Evolutionary conservation across 1,284 basidiomycete species (phyloP).

Genomic region (Sanghuangporus baumii): DNA sequence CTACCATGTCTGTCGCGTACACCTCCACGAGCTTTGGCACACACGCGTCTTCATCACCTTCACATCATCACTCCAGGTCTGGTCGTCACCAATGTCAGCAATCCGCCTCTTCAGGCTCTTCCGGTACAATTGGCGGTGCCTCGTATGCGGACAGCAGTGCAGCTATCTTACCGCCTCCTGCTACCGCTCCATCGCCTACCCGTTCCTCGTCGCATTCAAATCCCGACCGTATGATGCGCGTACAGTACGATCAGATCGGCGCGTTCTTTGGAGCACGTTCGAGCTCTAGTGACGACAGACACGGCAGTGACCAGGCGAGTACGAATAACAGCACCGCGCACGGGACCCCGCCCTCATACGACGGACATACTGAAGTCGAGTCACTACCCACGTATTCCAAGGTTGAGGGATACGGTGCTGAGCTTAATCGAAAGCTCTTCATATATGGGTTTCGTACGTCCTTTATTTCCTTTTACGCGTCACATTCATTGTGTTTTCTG

Average conservation of each 20-base stretch:
- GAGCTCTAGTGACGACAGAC: neutral
- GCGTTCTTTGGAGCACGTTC: constrained; percentile 12
- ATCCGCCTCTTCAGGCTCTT: neutral
- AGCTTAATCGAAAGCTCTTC: constrained; percentile 17
- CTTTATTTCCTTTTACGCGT: neutral
- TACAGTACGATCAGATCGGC: constrained; percentile 14
- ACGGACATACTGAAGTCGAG: constrained; percentile 12
- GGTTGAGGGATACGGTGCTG: constrained; percentile 10
- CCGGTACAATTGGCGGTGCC: neutral
- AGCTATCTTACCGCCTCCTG: neutral
- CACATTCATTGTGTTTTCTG: neutral
- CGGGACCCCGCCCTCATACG: constrained; percentile 8
- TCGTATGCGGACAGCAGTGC: neutral
- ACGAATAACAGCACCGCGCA: neutral
- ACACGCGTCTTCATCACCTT: neutral
- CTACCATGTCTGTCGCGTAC: constrained; percentile 13
- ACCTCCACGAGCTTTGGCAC: constrained; percentile 14
- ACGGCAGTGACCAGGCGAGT: neutral
- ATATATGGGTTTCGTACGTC: constrained; percentile 16
- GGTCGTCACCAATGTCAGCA: constrained; percentile 3
- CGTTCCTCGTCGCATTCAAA: neutral
- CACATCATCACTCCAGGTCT: neutral
- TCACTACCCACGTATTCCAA: constrained; percentile 13
- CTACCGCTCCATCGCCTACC: neutral
- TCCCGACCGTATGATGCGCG: constrained; percentile 1